Percentiles rank a stretch among this genome's conserved stretches.
These are phyloP conservation scores for Rhodomyrtus psidioides DNA, from an alignment of 441 rosid species.

Conservation along the genomic window DNA sequence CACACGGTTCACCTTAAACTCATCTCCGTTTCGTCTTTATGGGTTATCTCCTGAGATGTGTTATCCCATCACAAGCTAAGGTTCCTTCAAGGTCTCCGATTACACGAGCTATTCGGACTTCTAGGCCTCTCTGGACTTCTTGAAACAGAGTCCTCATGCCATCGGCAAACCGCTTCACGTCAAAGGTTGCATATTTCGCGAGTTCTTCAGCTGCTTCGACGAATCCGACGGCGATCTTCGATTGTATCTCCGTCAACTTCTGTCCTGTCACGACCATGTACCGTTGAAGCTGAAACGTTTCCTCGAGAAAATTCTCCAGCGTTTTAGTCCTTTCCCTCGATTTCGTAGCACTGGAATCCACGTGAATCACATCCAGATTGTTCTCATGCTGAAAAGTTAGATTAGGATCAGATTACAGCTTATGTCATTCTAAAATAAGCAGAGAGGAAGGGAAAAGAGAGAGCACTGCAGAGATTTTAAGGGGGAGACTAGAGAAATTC, in stretches of 20 bases:
- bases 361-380: constrained; percentile 16
- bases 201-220: constrained; percentile 37
- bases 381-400: constrained; percentile 44
- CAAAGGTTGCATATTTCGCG: constrained; percentile 37
- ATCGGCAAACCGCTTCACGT: constrained; percentile 60
- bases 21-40: neutral
- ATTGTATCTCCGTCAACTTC: constrained; percentile 64
- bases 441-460: neutral
- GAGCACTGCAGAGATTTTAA: neutral
- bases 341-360: constrained; percentile 8
- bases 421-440: neutral
- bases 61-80: constrained; percentile 80
- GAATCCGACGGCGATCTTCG: constrained; percentile 52
- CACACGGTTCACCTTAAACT: neutral
- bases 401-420: neutral
- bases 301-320: constrained; percentile 70
- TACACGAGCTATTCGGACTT: constrained; percentile 71
- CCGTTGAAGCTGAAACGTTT: constrained; percentile 87
- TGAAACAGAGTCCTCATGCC: constrained; percentile 47
- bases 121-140: constrained; percentile 86
- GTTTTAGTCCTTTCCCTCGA: constrained; percentile 38
- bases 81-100: constrained; percentile 88
- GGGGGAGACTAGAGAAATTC: neutral
- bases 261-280: constrained; percentile 85
- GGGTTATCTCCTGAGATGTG: constrained; percentile 31